These are phyloP conservation scores for Ceratocystis variospora DNA, from an alignment of 2,329 filamentous ascomycete species.

Conservation along the genomic window DNA sequence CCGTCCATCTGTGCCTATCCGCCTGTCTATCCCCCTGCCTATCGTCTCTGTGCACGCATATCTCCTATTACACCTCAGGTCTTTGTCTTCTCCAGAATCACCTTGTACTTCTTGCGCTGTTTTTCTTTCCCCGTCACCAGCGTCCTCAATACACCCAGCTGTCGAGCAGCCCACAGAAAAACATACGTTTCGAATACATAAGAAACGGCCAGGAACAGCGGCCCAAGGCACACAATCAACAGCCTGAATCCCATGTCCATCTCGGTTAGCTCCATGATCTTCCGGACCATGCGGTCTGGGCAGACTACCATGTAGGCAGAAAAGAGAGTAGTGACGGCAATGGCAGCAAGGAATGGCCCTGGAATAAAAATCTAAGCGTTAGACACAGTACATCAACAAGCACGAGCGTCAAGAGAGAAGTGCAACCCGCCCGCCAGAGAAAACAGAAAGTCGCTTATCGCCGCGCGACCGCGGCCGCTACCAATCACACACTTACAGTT, in stretches of 20 bases:
- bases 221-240: slow-evolving; percentile 57
- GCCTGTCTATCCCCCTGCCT: too few species aligned
- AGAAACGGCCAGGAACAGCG: slow-evolving; percentile 52
- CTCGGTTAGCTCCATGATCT: slow-evolving; percentile 73
- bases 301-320: slow-evolving; percentile 68
- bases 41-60: too few species aligned
- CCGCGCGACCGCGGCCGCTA: too few species aligned
- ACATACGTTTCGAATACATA: slow-evolving; percentile 60
- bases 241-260: slow-evolving; percentile 60
- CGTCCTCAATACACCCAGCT: not conserved
- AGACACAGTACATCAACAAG: not conserved
- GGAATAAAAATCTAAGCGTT: slow-evolving; percentile 21
- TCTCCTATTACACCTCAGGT: not conserved
- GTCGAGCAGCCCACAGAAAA: slow-evolving; percentile 45
- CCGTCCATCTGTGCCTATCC: too few species aligned
- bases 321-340: slow-evolving; percentile 52
- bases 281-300: slow-evolving; percentile 53
- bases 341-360: slow-evolving; percentile 76
- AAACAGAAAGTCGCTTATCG: not conserved
- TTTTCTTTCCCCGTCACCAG: slow-evolving; percentile 48
- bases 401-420: too few species aligned
- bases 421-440: too few species aligned
- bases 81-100: slow-evolving; percentile 47
- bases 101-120: slow-evolving; percentile 76
- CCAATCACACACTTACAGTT: slow-evolving; percentile 49